Evolutionary conservation across 345 rosid species (phyloP).

Genomic region (Populus ilicifolia): DNA sequence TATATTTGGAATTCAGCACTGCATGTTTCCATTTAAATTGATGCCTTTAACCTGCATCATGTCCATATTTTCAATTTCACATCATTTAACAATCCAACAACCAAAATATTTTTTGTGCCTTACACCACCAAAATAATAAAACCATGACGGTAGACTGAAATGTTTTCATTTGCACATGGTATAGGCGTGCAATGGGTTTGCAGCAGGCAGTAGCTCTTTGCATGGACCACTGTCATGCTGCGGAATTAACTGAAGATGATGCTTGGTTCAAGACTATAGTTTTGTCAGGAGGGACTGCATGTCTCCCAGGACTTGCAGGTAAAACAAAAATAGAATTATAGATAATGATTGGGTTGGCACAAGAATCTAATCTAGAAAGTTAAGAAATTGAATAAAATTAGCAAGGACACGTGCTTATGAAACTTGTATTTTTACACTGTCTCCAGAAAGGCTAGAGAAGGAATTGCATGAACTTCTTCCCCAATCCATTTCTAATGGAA

Average conservation of each 20-base stretch:
- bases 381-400: neutral
- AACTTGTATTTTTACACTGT: slow-evolving; percentile 5
- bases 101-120: neutral
- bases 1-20: too few species aligned
- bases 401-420: neutral
- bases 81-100: neutral
- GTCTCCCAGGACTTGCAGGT: slow-evolving; percentile 90
- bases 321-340: neutral
- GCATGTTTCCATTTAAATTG: neutral
- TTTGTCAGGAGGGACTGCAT: slow-evolving; percentile 73
- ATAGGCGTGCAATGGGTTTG: slow-evolving; percentile 78
- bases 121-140: neutral
- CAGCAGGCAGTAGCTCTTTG: slow-evolving; percentile 86
- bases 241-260: slow-evolving; percentile 58
- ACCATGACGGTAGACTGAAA: neutral
- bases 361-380: neutral
- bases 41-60: neutral
- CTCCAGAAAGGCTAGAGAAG: slow-evolving; percentile 75
- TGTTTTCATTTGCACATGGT: slow-evolving; percentile 7
- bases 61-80: too few species aligned
- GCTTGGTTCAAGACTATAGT: slow-evolving; percentile 91
- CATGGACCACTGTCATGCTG: slow-evolving; percentile 84
- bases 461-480: slow-evolving; percentile 61
- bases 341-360: neutral
- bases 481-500: slow-evolving; percentile 49